Conservation (phyloP, 768 basidiomycete species). For the Infundibulicybe gibba region DNA sequence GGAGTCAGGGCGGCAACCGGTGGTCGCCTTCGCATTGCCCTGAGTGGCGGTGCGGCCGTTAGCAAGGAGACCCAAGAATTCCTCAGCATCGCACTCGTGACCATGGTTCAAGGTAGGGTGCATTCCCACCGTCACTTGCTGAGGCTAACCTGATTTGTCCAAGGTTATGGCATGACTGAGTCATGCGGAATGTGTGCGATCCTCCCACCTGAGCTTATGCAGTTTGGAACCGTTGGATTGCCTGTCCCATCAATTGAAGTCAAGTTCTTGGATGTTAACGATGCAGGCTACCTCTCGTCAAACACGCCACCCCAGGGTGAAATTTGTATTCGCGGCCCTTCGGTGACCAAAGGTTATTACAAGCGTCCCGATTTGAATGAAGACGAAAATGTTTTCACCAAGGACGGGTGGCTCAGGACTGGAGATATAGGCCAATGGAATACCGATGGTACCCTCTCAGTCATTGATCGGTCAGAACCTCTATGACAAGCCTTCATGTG, state of each 20-base stretch:
- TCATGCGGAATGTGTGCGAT: conserved; percentile 88
- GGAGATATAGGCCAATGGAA: conserved; percentile 98
- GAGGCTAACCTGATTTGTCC: neutral
- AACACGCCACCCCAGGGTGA: conserved; percentile 81
- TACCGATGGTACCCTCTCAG: conserved; percentile 77
- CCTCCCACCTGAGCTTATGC: conserved; percentile 79
- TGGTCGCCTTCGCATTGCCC: conserved; percentile 74
- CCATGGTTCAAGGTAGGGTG: conserved; percentile 75
- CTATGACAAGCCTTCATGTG: neutral
- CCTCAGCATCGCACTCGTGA: conserved; percentile 74
- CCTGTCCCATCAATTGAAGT: conserved; percentile 87
- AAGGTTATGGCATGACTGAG: conserved; percentile 97
- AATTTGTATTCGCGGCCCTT: conserved; percentile 83
- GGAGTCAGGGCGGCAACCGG: conserved; percentile 83
- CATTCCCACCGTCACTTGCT: conserved; percentile 1
- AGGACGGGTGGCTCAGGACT: conserved; percentile 91
- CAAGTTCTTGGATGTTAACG: conserved; percentile 79
- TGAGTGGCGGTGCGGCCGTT: conserved; percentile 87
- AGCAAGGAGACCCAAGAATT: conserved; percentile 90
- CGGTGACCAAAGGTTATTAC: conserved; percentile 86
- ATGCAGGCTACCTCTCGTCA: conserved; percentile 79
- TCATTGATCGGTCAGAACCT: conserved; percentile 77
- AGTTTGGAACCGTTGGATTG: conserved; percentile 76
- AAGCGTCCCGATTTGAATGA: conserved; percentile 88
- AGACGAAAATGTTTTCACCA: conserved; percentile 79